Evolutionary conservation across 1,139 yeast species (phyloP).

Genomic region (Taiozyma sp.): DNA sequence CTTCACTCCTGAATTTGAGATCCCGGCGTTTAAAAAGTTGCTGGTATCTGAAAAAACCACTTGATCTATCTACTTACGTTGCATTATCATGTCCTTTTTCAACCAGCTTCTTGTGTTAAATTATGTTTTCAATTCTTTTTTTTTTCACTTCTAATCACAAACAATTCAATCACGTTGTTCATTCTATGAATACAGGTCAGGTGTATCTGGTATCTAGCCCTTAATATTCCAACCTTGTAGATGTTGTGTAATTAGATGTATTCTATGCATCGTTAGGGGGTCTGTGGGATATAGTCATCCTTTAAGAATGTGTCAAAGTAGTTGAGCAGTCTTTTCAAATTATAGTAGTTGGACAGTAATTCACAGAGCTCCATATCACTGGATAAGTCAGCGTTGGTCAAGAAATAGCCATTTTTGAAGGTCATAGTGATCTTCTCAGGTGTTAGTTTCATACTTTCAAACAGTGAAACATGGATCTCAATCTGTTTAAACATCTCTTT

Average conservation of each 20-base stretch:
- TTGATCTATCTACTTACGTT: not conserved
- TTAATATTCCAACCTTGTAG: too few species aligned
- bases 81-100: not conserved
- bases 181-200: not conserved
- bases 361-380: constrained; percentile 11
- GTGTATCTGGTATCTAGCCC: not conserved
- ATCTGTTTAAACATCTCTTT: constrained; percentile 15
- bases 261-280: not conserved
- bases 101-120: not conserved
- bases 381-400: constrained; percentile 8
- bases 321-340: constrained; percentile 17
- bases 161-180: not conserved
- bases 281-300: constrained; percentile 6
- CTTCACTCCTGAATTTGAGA: constrained; percentile 56
- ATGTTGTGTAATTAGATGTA: too few species aligned
- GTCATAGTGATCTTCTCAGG: constrained; percentile 9
- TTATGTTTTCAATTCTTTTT: not conserved
- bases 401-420: constrained; percentile 10
- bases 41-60: not conserved
- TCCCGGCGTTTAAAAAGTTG: constrained; percentile 60
- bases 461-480: constrained; percentile 14
- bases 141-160: not conserved
- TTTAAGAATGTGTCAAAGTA: constrained; percentile 19
- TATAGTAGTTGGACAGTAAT: constrained; percentile 10
- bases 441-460: constrained; percentile 14